Conservation (phyloP, 2,329 filamentous ascomycete species). For the Colletotrichum gloeosporioides region DNA sequence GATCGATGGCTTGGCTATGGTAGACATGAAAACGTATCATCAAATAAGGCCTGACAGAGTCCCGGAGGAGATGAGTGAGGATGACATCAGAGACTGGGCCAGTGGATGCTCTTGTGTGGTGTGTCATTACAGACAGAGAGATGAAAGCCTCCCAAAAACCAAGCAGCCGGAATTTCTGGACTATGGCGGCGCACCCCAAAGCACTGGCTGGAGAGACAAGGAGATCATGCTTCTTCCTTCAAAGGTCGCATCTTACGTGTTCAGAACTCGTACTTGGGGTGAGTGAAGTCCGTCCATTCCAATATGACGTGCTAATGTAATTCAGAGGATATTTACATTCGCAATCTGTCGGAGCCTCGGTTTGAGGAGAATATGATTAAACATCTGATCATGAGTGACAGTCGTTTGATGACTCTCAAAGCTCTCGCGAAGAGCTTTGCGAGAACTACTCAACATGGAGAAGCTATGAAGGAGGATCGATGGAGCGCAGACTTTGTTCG, state of each 20-base stretch:
- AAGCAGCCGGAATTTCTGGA: too few species aligned
- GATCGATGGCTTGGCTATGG: conserved; percentile 2
- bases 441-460: conserved; percentile 22
- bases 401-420: conserved; percentile 28
- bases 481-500: conserved; percentile 17
- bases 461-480: background rate
- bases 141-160: too few species aligned
- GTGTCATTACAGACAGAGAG: too few species aligned
- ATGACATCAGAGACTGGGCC: background rate
- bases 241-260: too few species aligned
- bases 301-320: too few species aligned
- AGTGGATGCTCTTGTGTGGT: conserved; percentile 13
- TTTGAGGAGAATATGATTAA: conserved; percentile 30
- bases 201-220: too few species aligned
- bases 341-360: background rate
- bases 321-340: background rate
- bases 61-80: too few species aligned
- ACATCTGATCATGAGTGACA: conserved; percentile 28
- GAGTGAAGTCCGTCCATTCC: too few species aligned
- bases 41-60: too few species aligned
- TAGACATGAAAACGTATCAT: too few species aligned
- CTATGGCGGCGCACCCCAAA: too few species aligned
- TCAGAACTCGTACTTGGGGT: conserved; percentile 22
- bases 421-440: conserved; percentile 32
- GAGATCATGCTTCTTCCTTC: too few species aligned